Percentiles rank a stretch among this genome's conserved stretches.
Conservation (phyloP, 1,284 basidiomycete species). For the Leccinum huronense region DNA sequence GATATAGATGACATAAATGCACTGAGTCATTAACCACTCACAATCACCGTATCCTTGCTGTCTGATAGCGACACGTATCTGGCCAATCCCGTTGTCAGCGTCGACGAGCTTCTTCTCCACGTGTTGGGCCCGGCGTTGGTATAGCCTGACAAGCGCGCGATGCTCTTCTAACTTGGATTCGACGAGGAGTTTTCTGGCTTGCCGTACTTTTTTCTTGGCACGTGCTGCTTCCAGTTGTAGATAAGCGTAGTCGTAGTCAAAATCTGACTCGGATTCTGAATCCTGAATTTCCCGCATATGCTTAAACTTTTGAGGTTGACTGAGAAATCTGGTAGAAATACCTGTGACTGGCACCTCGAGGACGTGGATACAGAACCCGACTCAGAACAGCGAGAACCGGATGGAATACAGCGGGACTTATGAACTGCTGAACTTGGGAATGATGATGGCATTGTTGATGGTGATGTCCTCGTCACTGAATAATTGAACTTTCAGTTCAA, state of each 20-base stretch:
- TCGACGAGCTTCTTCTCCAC: background rate
- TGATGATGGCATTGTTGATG: too few relatives aligned
- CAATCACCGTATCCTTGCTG: background rate
- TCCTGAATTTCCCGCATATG: too few relatives aligned
- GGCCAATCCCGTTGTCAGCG: background rate
- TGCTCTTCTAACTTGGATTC: background rate
- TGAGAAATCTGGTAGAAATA: too few relatives aligned
- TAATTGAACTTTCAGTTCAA: too few relatives aligned
- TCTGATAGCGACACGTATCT: background rate
- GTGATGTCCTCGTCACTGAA: too few relatives aligned
- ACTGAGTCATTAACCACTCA: background rate
- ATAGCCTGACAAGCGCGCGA: background rate
- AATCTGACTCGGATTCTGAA: background rate
- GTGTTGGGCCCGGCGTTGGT: background rate
- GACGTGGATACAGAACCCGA: too few relatives aligned
- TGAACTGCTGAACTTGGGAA: too few relatives aligned
- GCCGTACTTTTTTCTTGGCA: background rate
- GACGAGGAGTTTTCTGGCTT: background rate
- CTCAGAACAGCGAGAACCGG: too few relatives aligned
- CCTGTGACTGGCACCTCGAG: too few relatives aligned
- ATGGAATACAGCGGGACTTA: too few relatives aligned
- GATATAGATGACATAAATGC: background rate
- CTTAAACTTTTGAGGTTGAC: too few relatives aligned
- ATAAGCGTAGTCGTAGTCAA: background rate
- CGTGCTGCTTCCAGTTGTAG: background rate